A percentile compares a stretch with the other conserved stretches of the same genome.
Conservation (phyloP, 768 basidiomycete genomes). For the Royoungia palumana region DNA sequence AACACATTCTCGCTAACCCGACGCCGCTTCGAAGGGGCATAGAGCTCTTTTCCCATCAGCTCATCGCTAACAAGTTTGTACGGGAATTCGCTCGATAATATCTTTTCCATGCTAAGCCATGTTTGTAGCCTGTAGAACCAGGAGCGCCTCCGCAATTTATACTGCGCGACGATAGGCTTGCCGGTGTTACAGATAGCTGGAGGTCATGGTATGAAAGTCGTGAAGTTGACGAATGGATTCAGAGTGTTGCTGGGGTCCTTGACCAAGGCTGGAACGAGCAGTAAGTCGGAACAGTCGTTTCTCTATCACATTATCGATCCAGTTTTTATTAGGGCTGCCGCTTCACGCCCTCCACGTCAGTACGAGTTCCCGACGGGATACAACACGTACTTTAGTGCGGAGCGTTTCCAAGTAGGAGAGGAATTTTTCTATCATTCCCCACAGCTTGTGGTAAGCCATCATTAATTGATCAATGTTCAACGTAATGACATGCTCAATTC, state of each 20-base stretch:
- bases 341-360: conserved; percentile 53
- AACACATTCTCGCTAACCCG: conserved; percentile 56
- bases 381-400: conserved; percentile 75
- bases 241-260: conserved; percentile 80
- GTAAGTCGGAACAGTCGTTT: conserved; percentile 39
- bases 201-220: conserved; percentile 70
- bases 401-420: conserved; percentile 84
- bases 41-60: conserved; percentile 79
- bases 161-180: conserved; percentile 70
- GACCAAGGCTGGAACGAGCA: conserved; percentile 89
- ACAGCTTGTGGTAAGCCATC: conserved; percentile 45
- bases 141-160: conserved; percentile 61
- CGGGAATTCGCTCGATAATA: conserved; percentile 9
- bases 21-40: conserved; percentile 52
- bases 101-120: conserved; percentile 5
- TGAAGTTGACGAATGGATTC: conserved; percentile 94
- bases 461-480: background rate
- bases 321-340: conserved; percentile 47
- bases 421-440: conserved; percentile 79
- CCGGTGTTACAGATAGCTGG: conserved; percentile 80
- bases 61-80: conserved; percentile 80
- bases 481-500: conserved; percentile 6
- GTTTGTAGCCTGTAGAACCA: conserved; percentile 67
- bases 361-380: conserved; percentile 98
- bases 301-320: background rate